Conservation (phyloP, 495 filamentous ascomycete species). For the Corynascus novoguineensis region DNA sequence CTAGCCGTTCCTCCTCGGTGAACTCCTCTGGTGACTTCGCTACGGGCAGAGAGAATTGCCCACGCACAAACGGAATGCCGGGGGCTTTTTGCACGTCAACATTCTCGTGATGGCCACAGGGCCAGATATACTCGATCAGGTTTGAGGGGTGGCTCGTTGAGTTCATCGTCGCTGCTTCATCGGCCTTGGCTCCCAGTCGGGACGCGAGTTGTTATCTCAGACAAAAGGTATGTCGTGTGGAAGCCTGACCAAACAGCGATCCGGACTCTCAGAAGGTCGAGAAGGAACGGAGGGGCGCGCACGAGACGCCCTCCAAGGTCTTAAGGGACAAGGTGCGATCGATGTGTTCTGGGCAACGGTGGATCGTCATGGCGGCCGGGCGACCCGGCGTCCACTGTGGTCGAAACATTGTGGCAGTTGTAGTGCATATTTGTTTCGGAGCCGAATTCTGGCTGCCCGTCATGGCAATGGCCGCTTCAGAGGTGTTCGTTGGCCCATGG, state of each 20-base stretch:
- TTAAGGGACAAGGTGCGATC: conserved; percentile 4
- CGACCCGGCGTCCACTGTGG: not conserved
- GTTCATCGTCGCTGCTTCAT: conserved; percentile 11
- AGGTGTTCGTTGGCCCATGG: not conserved
- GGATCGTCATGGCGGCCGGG: not conserved
- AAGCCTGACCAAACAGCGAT: not conserved
- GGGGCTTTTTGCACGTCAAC: conserved; percentile 15
- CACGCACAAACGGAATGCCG: conserved; percentile 11
- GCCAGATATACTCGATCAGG: conserved; percentile 22
- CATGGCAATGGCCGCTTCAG: not conserved
- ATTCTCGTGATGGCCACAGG: conserved; percentile 20
- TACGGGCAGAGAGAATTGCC: conserved; percentile 15
- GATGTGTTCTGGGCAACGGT: not conserved
- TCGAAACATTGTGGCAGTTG: conserved; percentile 2
- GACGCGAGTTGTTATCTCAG: not conserved
- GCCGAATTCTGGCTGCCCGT: not conserved
- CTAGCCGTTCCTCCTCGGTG: conserved; percentile 16
- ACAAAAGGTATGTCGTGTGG: not conserved
- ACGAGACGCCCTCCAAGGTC: not conserved
- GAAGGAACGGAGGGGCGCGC: not conserved
- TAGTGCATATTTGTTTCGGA: conserved; percentile 6
- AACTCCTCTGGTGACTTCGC: conserved; percentile 18
- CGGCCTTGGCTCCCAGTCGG: not conserved
- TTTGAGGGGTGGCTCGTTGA: conserved; percentile 8
- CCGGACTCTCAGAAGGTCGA: conserved; percentile 3